Evolutionary conservation across 1,284 basidiomycete species (phyloP).

Genomic region (Chalciporus sp.): DNA sequence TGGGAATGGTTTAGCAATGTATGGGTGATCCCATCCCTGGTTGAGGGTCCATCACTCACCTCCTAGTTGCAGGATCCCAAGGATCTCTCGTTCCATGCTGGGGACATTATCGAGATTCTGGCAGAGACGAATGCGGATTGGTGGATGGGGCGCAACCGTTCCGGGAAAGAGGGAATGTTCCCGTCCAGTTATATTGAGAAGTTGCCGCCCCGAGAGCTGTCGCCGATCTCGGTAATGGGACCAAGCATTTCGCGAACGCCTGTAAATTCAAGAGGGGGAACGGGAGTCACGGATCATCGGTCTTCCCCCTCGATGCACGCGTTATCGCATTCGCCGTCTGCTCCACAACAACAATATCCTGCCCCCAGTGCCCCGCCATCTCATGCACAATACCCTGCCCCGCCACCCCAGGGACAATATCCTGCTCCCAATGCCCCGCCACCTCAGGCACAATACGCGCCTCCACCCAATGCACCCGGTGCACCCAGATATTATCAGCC

Average conservation of each 20-base stretch:
- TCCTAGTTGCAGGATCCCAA: slow-evolving; percentile 49
- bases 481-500: slow-evolving; percentile 29
- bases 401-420: slow-evolving; percentile 25
- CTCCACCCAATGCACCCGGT: slow-evolving; percentile 11
- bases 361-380: slow-evolving; percentile 10
- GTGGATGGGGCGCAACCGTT: slow-evolving; percentile 40
- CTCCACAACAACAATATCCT: slow-evolving; percentile 24
- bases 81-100: slow-evolving; percentile 36
- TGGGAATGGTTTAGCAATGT: slow-evolving; percentile 36
- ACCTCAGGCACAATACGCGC: slow-evolving; percentile 25
- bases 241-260: slow-evolving; percentile 19
- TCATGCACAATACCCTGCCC: slow-evolving; percentile 23
- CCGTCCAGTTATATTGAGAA: slow-evolving; percentile 62
- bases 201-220: slow-evolving; percentile 28
- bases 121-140: slow-evolving; percentile 42
- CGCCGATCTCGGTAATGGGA: slow-evolving; percentile 27
- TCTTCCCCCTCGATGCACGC: slow-evolving; percentile 23
- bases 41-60: slow-evolving; percentile 14
- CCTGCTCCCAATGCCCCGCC: neutral
- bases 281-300: slow-evolving; percentile 14
- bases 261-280: neutral
- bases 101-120: slow-evolving; percentile 41
- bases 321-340: slow-evolving; percentile 22
- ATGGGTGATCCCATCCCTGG: slow-evolving; percentile 1
- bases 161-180: slow-evolving; percentile 56